These are phyloP conservation scores for Cyclaneusma minus DNA, from an alignment of 2,329 filamentous ascomycete genomes.

Conservation along the genomic window DNA sequence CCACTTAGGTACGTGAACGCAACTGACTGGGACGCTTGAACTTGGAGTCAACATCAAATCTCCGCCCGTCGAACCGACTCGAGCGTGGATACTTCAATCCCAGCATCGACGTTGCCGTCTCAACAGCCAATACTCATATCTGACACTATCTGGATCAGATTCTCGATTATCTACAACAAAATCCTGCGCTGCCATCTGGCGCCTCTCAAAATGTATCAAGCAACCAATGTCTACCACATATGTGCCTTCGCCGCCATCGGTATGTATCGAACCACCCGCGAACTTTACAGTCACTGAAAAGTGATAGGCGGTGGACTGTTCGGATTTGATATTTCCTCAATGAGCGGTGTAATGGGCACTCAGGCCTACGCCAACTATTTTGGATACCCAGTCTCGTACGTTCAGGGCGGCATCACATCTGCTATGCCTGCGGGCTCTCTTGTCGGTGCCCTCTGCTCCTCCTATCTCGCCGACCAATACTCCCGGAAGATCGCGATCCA, in stretches of 20 bases:
- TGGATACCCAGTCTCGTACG: conserved; percentile 37
- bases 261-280: conserved; percentile 15
- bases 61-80: too few relatives aligned
- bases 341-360: conserved; percentile 53
- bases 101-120: too few relatives aligned
- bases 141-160: too few relatives aligned
- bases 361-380: conserved; percentile 60
- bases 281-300: not conserved
- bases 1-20: too few relatives aligned
- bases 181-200: too few relatives aligned
- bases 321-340: conserved; percentile 65
- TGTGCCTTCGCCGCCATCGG: conserved; percentile 47
- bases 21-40: too few relatives aligned
- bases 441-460: conserved; percentile 40
- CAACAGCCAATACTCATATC: too few relatives aligned
- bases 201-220: conserved; percentile 26
- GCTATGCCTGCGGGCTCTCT: conserved; percentile 62
- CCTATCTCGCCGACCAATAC: conserved; percentile 36
- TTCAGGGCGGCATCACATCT: conserved; percentile 57
- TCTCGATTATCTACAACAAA: too few relatives aligned
- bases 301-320: conserved; percentile 53
- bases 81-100: too few relatives aligned
- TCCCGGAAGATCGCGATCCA: conserved; percentile 30
- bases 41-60: too few relatives aligned
- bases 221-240: conserved; percentile 40